These are phyloP conservation scores for Kluyveromyces wickerhamii DNA, from an alignment of 805 yeast species.

Conservation along the genomic window DNA sequence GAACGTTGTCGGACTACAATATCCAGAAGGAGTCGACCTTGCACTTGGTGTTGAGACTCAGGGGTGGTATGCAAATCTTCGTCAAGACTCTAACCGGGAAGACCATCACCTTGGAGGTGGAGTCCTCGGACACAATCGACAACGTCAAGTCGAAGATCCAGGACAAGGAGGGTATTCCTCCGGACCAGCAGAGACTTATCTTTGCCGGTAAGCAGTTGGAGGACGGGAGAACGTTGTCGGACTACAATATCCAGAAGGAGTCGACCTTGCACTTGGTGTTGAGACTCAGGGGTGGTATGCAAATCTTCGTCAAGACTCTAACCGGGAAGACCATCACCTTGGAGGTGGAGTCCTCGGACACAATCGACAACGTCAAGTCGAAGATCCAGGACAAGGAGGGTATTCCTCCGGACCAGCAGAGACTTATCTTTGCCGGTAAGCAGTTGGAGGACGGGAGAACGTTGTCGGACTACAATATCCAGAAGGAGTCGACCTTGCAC, in stretches of 20 bases:
- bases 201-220: constrained; percentile 95
- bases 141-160: constrained; percentile 92
- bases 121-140: constrained; percentile 92
- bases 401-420: constrained; percentile 65
- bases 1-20: constrained; percentile 65
- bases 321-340: constrained; percentile 96
- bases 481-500: constrained; percentile 63
- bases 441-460: constrained; percentile 69
- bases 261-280: constrained; percentile 78
- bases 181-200: constrained; percentile 92
- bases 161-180: constrained; percentile 95
- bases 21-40: constrained; percentile 64
- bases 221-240: constrained; percentile 91
- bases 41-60: constrained; percentile 63
- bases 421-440: constrained; percentile 65
- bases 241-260: constrained; percentile 94
- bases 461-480: constrained; percentile 62
- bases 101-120: constrained; percentile 80
- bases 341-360: constrained; percentile 92
- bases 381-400: constrained; percentile 64
- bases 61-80: constrained; percentile 83
- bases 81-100: constrained; percentile 87
- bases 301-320: constrained; percentile 93
- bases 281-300: constrained; percentile 86
- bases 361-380: constrained; percentile 87